These are phyloP conservation scores for Cudoniella acicularis DNA, from an alignment of 495 filamentous ascomycete species.

Conservation along the genomic window DNA sequence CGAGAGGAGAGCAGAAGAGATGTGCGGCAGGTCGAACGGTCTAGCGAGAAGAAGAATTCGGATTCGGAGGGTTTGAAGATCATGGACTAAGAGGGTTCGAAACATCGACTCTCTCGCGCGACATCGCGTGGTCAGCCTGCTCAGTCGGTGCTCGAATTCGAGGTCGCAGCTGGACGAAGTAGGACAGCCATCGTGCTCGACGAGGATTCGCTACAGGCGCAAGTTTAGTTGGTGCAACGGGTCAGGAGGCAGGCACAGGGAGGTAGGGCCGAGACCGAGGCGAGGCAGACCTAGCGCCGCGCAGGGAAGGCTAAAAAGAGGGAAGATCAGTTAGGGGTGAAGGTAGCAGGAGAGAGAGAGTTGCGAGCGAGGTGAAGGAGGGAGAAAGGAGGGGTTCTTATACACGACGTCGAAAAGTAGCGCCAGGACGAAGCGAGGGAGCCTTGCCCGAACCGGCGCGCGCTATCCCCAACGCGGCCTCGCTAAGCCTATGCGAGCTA, in stretches of 20 bases:
- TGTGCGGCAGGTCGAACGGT: conserved; percentile 1
- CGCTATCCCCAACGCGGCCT: neutral
- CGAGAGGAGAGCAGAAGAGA: conserved; percentile 8
- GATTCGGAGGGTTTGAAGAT: conserved; percentile 10
- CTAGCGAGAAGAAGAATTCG: conserved; percentile 2
- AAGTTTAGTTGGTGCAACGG: neutral
- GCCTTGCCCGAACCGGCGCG: conserved; percentile 12
- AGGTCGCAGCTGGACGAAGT: conserved; percentile 7
- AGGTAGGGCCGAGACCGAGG: conserved; percentile 8
- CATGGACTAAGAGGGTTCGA: conserved; percentile 12
- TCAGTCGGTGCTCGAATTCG: conserved; percentile 8
- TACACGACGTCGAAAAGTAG: conserved; percentile 16
- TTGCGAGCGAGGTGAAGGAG: conserved; percentile 6
- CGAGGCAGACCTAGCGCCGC: conserved; percentile 5
- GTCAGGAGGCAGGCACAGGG: conserved; percentile 3
- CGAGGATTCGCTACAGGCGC: conserved; percentile 1
- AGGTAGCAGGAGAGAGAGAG: conserved; percentile 8
- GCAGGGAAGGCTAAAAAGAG: neutral
- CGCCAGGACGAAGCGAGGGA: conserved; percentile 14
- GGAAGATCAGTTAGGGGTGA: conserved; percentile 3
- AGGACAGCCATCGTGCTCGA: conserved; percentile 9
- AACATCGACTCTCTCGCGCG: conserved; percentile 6
- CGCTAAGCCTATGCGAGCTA: conserved; percentile 1
- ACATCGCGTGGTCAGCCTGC: neutral
- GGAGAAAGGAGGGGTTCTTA: conserved; percentile 9